A percentile compares a stretch with the other conserved stretches of the same genome.
Conservation (phyloP, 768 basidiomycete species). For the Pleurotus djamor region DNA sequence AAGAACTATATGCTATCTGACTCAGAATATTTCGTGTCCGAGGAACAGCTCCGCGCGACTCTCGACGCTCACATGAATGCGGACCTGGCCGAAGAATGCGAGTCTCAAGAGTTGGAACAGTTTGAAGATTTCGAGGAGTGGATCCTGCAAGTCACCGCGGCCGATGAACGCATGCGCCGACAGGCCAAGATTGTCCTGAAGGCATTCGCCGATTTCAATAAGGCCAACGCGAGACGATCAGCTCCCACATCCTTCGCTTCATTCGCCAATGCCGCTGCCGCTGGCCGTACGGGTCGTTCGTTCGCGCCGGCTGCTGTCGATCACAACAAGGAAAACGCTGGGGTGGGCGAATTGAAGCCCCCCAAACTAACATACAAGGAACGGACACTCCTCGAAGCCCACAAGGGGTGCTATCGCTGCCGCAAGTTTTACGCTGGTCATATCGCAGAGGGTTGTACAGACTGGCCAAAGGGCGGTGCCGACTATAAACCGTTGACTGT, state of each 20-base stretch:
- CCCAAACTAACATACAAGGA: neutral
- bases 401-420: neutral
- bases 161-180: neutral
- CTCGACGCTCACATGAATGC: neutral
- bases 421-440: neutral
- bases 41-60: neutral
- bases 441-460: neutral
- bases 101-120: neutral
- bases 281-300: neutral
- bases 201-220: neutral
- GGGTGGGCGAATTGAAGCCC: neutral
- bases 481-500: neutral
- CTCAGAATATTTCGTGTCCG: neutral
- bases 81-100: neutral
- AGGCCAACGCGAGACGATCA: neutral
- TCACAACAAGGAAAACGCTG: neutral
- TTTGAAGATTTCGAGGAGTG: neutral
- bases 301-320: neutral
- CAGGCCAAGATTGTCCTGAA: neutral
- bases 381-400: neutral
- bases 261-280: neutral
- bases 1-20: neutral
- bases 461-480: neutral
- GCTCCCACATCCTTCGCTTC: neutral
- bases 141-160: neutral